Evolutionary conservation across 2,329 filamentous ascomycete species (phyloP).

Genomic region (Sporothrix humicola): DNA sequence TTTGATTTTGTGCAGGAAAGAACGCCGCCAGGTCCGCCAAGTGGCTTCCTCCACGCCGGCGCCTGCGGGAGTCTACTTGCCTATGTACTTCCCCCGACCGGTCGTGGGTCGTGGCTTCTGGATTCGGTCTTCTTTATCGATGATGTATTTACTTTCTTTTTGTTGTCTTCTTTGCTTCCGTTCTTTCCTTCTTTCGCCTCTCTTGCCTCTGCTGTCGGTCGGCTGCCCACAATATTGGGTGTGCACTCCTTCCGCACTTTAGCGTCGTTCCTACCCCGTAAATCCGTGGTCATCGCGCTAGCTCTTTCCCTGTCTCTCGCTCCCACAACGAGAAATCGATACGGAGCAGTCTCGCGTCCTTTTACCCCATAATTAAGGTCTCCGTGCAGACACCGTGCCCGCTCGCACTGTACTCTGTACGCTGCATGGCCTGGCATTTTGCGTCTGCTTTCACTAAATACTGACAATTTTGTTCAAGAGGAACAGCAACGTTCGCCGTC

Average conservation of each 20-base stretch:
- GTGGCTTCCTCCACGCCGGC: neutral
- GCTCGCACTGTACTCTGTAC: constrained; percentile 17
- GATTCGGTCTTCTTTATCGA: neutral
- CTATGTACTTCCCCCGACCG: constrained; percentile 6
- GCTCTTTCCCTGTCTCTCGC: neutral
- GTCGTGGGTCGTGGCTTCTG: no score
- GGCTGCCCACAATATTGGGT: constrained; percentile 11
- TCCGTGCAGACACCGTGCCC: constrained; percentile 14
- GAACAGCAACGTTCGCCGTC: neutral
- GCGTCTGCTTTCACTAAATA: neutral
- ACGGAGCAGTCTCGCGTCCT: constrained; percentile 7
- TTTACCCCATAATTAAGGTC: constrained; percentile 27
- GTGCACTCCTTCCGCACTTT: constrained; percentile 26
- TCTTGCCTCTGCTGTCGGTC: neutral
- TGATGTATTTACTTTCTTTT: neutral
- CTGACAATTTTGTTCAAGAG: no score
- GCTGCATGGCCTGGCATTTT: neutral
- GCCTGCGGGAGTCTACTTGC: constrained; percentile 13
- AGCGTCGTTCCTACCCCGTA: constrained; percentile 31
- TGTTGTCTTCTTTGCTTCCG: neutral
- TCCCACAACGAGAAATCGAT: no score
- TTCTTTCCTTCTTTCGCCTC: neutral
- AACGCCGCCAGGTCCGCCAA: constrained; percentile 14
- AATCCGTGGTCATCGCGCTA: constrained; percentile 25
- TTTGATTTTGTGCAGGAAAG: constrained; percentile 14